These are phyloP conservation scores for Hypoxylon rickii DNA, from an alignment of 495 filamentous ascomycete genomes.

Conservation along the genomic window DNA sequence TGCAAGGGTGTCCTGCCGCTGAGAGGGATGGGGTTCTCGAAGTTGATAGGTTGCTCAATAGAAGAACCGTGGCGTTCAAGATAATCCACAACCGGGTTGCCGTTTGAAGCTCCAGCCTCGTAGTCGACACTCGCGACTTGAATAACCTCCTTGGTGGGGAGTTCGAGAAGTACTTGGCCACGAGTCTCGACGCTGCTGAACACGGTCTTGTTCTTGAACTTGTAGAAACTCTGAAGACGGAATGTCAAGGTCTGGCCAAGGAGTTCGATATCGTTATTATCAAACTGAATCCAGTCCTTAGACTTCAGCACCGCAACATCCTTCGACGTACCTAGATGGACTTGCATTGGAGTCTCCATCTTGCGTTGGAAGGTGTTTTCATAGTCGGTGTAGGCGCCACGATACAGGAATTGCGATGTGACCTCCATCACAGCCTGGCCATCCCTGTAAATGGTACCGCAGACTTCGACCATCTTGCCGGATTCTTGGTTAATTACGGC, in stretches of 20 bases:
- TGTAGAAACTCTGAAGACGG: constrained; percentile 86
- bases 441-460: constrained; percentile 88
- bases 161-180: constrained; percentile 89
- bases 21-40: constrained; percentile 94
- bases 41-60: constrained; percentile 95
- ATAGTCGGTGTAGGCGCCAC: constrained; percentile 88
- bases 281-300: constrained; percentile 94
- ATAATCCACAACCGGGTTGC: constrained; percentile 96
- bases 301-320: constrained; percentile 92
- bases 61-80: constrained; percentile 88
- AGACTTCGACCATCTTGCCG: constrained; percentile 99
- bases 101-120: constrained; percentile 83
- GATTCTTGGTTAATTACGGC: constrained; percentile 97
- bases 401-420: constrained; percentile 95
- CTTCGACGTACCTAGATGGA: constrained; percentile 81
- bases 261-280: constrained; percentile 81
- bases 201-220: constrained; percentile 92
- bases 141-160: constrained; percentile 97
- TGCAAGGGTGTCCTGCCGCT: constrained; percentile 87
- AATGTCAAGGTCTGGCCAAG: constrained; percentile 93
- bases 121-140: constrained; percentile 96
- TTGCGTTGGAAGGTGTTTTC: constrained; percentile 99
- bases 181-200: constrained; percentile 92
- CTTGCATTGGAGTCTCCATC: constrained; percentile 91
- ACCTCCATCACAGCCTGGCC: constrained; percentile 96